Evolutionary conservation across 768 basidiomycete genomes (phyloP).

Genomic region (Tephrocybe rancida): DNA sequence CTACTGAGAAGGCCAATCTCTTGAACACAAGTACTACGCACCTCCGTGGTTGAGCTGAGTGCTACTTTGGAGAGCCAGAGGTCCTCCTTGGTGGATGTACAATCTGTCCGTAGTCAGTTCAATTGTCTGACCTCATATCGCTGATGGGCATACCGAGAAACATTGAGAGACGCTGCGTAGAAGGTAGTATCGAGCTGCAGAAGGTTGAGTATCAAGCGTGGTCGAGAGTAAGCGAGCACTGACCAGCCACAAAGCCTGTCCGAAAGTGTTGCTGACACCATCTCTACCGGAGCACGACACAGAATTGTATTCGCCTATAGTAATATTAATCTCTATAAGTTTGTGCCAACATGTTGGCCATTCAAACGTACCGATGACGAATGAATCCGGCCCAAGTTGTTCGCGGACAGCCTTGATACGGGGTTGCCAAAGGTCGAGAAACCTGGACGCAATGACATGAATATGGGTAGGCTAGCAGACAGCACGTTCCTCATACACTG

Average conservation of each 20-base stretch:
- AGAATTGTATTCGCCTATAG: slow-evolving; percentile 54
- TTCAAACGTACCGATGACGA: slow-evolving; percentile 42
- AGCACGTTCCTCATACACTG: slow-evolving; percentile 32
- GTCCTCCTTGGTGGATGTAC: slow-evolving; percentile 58
- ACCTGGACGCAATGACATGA: slow-evolving; percentile 30
- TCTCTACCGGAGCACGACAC: slow-evolving; percentile 54
- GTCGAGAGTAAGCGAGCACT: not conserved
- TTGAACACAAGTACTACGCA: too few relatives aligned
- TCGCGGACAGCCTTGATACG: slow-evolving; percentile 48
- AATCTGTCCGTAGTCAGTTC: slow-evolving; percentile 30
- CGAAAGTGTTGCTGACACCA: slow-evolving; percentile 55
- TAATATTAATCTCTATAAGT: not conserved
- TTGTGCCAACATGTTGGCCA: not conserved
- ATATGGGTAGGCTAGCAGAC: not conserved
- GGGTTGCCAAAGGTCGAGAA: slow-evolving; percentile 58
- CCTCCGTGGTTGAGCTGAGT: slow-evolving; percentile 54
- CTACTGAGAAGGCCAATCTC: not conserved
- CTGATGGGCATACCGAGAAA: slow-evolving; percentile 41
- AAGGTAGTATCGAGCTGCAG: slow-evolving; percentile 44
- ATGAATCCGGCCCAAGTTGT: slow-evolving; percentile 48
- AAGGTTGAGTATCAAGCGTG: not conserved
- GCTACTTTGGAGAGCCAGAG: slow-evolving; percentile 50
- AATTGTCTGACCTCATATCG: not conserved
- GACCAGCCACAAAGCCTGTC: slow-evolving; percentile 56
- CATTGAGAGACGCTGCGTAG: slow-evolving; percentile 51